Base-by-base conservation (phyloP, 2,329 filamentous ascomycete species). In the Trichoderma citrinoviride region DNA sequence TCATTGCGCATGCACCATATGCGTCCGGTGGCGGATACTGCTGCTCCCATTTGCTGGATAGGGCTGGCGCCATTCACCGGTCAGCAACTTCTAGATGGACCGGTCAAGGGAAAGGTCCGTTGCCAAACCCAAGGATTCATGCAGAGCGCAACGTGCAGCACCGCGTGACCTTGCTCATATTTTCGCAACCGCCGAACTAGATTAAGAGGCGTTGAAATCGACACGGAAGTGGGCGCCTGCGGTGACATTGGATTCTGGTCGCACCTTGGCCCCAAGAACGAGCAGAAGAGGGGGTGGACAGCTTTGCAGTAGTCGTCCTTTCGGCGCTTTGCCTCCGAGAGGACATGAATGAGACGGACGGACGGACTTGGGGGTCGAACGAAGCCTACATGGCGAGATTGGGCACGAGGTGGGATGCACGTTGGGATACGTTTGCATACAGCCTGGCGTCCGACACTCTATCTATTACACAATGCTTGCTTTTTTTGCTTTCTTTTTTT, bases 21-120 rank as follows among this genome's bases (percentile, higher is more conserved):
- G 63, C 47, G 54, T 29, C 25, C 43, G 46, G 10, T 53, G 40
- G 40, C 27, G 19, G 21, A 14, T 23, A 17, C 27, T 41, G 5
- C 40, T 60, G 37, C 46, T 61, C 63, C 29, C 40, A 65, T 65
- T 65, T 65, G 63, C 63, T 54, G 47, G 47, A 41, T 40, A 60
- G 21, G 27, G 52, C 55, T 60, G 55, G 46, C 41, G 19, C 23
- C 52, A 47, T 49, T 40, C 21, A 65, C 56, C 63, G 63, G 63
- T 65, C 54, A 65, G 47, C 29, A 46, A 12, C 33, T 37, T 33
- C 41, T 63, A 63, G 41, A 55, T 47, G 55, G 50, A 55, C 60
- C 50, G 60, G 49, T 55, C 60, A 63, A 63, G 50, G 54, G 50
- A 61, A 33, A 21, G 46, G 6, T 52, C 15, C 37, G n/a, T 29